phyloP scores from a whole-genome alignment of 1,284 basidiomycete genomes.

The Apiotrichum montevideense region DNA sequence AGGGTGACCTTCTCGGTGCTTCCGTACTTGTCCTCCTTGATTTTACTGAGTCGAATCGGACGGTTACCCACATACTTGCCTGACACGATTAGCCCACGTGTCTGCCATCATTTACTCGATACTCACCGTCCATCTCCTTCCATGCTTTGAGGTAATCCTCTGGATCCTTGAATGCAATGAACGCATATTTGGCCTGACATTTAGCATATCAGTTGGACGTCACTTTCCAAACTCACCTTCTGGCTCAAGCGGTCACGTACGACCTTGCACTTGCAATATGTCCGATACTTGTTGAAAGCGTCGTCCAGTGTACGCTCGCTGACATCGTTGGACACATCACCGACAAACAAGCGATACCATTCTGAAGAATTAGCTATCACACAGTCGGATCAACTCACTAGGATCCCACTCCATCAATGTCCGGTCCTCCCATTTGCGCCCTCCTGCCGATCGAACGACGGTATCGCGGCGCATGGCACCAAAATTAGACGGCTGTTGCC shows the following conservation, averaged over 20 bases:
- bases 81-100: constrained; percentile 33
- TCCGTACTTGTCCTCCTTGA: constrained; percentile 87
- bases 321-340: constrained; percentile 96
- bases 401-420: constrained; percentile 97
- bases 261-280: constrained; percentile 90
- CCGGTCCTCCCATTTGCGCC: constrained; percentile 97
- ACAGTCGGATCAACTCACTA: constrained; percentile 54
- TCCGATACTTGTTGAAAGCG: constrained; percentile 86
- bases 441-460: constrained; percentile 87
- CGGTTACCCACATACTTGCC: constrained; percentile 96
- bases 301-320: constrained; percentile 87
- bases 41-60: constrained; percentile 77
- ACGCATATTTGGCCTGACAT: constrained; percentile 85
- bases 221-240: constrained; percentile 56
- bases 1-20: constrained; percentile 69
- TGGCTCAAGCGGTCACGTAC: constrained; percentile 85
- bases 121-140: constrained; percentile 98
- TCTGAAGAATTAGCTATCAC: constrained; percentile 50
- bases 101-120: neutral
- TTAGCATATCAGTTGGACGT: neutral
- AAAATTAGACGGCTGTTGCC: neutral
- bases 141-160: constrained; percentile 97
- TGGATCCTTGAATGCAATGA: constrained; percentile 95
- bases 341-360: constrained; percentile 97
- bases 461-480: constrained; percentile 58